phyloP scores from a whole-genome alignment of 192 early-diverging fungal species.

The Umbelopsis sp. region DNA sequence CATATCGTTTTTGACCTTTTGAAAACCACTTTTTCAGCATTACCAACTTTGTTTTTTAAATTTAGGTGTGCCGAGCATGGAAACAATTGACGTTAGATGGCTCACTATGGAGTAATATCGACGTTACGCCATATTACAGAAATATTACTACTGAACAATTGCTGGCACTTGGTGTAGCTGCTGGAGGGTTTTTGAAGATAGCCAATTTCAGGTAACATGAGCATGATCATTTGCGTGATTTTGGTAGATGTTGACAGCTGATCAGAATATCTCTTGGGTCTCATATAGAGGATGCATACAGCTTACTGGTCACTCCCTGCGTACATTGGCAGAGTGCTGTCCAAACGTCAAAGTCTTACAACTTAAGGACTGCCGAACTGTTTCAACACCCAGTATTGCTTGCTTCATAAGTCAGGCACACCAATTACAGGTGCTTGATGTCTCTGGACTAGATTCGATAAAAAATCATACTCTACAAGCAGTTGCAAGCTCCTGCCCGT shows the following conservation, averaged over 20 bases:
- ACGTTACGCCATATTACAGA: constrained; percentile 43
- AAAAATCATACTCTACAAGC: constrained; percentile 47
- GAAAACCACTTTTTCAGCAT: background rate
- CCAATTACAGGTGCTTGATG: constrained; percentile 43
- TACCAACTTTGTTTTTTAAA: background rate
- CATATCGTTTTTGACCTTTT: background rate
- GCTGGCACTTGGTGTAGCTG: constrained; percentile 30
- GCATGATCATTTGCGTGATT: background rate
- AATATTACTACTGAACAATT: constrained; percentile 39
- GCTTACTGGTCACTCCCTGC: constrained; percentile 32
- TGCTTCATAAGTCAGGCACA: constrained; percentile 41
- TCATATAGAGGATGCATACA: constrained; percentile 46
- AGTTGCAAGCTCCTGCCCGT: constrained; percentile 39
- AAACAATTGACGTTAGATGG: constrained; percentile 40
- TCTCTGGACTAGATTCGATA: constrained; percentile 43
- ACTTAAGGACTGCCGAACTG: constrained; percentile 38
- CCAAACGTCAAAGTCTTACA: constrained; percentile 40
- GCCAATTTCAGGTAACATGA: constrained; percentile 44
- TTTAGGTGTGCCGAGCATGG: constrained; percentile 40
- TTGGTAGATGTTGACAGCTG: constrained; percentile 4
- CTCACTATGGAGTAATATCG: constrained; percentile 38
- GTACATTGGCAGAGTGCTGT: constrained; percentile 38
- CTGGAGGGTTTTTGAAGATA: constrained; percentile 40
- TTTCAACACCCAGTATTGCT: constrained; percentile 45
- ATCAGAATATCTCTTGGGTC: constrained; percentile 1